These are phyloP conservation scores for Madurella mycetomatis DNA, from an alignment of 2,329 filamentous ascomycete genomes.

Conservation along the genomic window DNA sequence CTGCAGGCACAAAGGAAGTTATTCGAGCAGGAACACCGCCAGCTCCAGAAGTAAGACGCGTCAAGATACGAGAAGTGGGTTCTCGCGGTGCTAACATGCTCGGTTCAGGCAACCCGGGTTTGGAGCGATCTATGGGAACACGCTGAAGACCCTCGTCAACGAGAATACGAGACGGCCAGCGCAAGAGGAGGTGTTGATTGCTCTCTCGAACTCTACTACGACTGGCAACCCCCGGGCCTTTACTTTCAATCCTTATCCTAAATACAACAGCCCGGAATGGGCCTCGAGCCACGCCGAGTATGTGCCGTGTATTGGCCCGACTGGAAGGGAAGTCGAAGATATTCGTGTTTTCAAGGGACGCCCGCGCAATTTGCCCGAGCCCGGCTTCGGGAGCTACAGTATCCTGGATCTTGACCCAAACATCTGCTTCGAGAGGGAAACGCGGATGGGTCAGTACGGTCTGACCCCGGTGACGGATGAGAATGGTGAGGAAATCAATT, in stretches of 20 bases:
- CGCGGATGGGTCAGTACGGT: slow-evolving; percentile 65
- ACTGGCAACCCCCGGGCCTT: slow-evolving; percentile 47
- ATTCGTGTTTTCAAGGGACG: slow-evolving; percentile 60
- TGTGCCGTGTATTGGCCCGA: slow-evolving; percentile 61
- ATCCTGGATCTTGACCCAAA: slow-evolving; percentile 57
- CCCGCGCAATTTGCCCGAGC: slow-evolving; percentile 54
- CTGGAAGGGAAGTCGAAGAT: slow-evolving; percentile 56
- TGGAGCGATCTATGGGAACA: slow-evolving; percentile 55
- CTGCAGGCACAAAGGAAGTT: slow-evolving; percentile 21
- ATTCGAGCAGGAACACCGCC: slow-evolving; percentile 40
- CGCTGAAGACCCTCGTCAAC: slow-evolving; percentile 43
- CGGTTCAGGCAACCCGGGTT: slow-evolving; percentile 40
- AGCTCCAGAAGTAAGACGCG: slow-evolving; percentile 33
- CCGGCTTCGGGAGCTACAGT: slow-evolving; percentile 60
- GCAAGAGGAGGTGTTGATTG: slow-evolving; percentile 31
- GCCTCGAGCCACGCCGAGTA: slow-evolving; percentile 52
- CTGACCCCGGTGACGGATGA: slow-evolving; percentile 47
- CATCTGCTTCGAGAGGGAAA: slow-evolving; percentile 64
- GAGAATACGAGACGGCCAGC: slow-evolving; percentile 31
- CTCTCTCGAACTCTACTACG: slow-evolving; percentile 22
- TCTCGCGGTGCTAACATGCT: background rate
- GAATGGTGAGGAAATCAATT: slow-evolving; percentile 45
- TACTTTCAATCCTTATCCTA: slow-evolving; percentile 66
- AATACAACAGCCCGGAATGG: slow-evolving; percentile 63
- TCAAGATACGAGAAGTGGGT: background rate